A percentile compares a stretch with the other conserved stretches of the same genome.
These are phyloP conservation scores for Breviolum minutum DNA, from an alignment of 73 alveolate species.

Conservation along the genomic window DNA sequence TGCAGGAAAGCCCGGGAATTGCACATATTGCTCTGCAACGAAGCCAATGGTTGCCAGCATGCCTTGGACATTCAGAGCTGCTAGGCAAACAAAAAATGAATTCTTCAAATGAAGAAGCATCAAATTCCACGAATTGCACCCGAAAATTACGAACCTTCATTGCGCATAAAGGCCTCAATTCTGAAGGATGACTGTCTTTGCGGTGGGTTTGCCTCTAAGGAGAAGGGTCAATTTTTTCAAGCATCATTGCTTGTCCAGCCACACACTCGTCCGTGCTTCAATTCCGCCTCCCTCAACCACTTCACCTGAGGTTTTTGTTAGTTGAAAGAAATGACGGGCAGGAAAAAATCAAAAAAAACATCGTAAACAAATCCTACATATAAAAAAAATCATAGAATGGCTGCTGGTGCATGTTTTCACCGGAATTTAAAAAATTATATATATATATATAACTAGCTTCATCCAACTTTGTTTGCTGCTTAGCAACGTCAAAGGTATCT, in stretches of 20 bases:
- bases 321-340: slow-evolving; percentile 7
- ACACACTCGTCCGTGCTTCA: slow-evolving; percentile 95
- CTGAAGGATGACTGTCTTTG: no score
- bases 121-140: not conserved
- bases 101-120: not conserved
- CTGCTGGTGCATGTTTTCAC: not conserved
- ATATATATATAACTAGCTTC: no score
- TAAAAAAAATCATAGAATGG: not conserved
- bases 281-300: slow-evolving; percentile 95
- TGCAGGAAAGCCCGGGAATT: slow-evolving; percentile 40
- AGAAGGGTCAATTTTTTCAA: no score
- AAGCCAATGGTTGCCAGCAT: slow-evolving; percentile 93
- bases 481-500: slow-evolving; percentile 12
- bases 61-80: not conserved
- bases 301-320: not conserved
- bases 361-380: not conserved
- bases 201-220: no score
- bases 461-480: not conserved
- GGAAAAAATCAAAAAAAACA: not conserved
- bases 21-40: slow-evolving; percentile 71
- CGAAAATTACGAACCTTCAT: not conserved
- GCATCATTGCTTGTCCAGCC: not conserved
- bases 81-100: not conserved
- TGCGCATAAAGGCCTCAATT: not conserved
- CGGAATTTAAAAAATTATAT: not conserved